Conservation (phyloP, 805 yeast species). For the Diddensiella caesifluorescens region DNA sequence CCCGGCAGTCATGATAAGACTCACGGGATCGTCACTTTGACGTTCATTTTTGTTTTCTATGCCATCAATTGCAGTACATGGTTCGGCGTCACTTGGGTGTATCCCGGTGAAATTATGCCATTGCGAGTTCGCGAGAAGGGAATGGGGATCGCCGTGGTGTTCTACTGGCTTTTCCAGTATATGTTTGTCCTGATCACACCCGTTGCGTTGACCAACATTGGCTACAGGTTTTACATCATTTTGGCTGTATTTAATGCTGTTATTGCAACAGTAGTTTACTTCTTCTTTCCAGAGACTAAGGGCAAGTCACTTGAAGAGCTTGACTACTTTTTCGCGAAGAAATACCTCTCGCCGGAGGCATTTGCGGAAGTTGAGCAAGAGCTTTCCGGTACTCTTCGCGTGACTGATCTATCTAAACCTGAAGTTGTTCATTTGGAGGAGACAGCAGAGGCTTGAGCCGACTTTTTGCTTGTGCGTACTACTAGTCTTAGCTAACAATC, state of each 20-base stretch:
- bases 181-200: constrained; percentile 53
- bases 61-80: constrained; percentile 60
- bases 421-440: neutral
- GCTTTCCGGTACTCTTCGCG: neutral
- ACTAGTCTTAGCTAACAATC: too few relatives aligned
- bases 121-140: constrained; percentile 40
- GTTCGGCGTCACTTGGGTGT: constrained; percentile 19
- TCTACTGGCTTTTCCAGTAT: constrained; percentile 52
- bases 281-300: constrained; percentile 69
- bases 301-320: constrained; percentile 64
- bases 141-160: constrained; percentile 43
- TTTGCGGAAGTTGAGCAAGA: constrained; percentile 4
- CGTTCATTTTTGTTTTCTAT: constrained; percentile 55
- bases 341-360: constrained; percentile 2
- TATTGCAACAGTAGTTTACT: constrained; percentile 36
- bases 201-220: constrained; percentile 41
- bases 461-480: too few relatives aligned
- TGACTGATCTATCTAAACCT: neutral
- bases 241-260: constrained; percentile 37
- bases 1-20: constrained; percentile 9
- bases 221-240: constrained; percentile 52
- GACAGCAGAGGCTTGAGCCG: neutral
- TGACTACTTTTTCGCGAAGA: constrained; percentile 6
- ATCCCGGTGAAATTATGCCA: constrained; percentile 52
- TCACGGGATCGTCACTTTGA: constrained; percentile 13